Percentiles rank a stretch among this genome's conserved stretches.
Conservation (phyloP, 2,329 filamentous ascomycete genomes). For the Dendryphion nanum region DNA sequence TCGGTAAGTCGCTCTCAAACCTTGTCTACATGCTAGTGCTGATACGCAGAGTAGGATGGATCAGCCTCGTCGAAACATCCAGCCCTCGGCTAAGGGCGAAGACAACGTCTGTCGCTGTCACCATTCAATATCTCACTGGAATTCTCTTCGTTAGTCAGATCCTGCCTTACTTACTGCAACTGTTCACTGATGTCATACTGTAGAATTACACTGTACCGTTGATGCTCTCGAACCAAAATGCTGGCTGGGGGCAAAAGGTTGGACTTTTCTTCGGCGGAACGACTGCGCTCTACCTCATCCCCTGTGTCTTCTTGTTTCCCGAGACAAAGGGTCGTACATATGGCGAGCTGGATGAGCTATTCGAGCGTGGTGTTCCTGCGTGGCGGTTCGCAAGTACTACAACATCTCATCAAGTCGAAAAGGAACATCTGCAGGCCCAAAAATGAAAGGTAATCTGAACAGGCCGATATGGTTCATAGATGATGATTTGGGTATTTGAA, state of each 20-base stretch:
- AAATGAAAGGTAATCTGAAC: background rate
- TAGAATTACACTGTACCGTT: conserved; percentile 6
- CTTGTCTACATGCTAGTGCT: too few relatives aligned
- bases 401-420: background rate
- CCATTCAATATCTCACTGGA: conserved; percentile 5
- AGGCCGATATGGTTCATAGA: conserved; percentile 1
- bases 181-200: background rate
- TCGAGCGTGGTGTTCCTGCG: conserved; percentile 52
- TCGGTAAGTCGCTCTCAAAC: conserved; percentile 2
- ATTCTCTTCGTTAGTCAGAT: conserved; percentile 4
- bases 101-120: conserved; percentile 6
- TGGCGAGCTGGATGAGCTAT: conserved; percentile 80
- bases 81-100: conserved; percentile 4
- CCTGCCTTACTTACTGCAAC: background rate
- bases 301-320: conserved; percentile 73
- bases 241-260: conserved; percentile 48
- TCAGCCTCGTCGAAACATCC: conserved; percentile 7
- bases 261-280: conserved; percentile 80
- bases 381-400: conserved; percentile 11
- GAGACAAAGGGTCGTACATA: conserved; percentile 79
- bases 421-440: background rate
- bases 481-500: background rate
- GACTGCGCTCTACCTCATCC: conserved; percentile 73
- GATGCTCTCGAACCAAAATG: conserved; percentile 8
- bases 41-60: conserved; percentile 3